Evolutionary conservation across 805 yeast species (phyloP), one percentile per base, ranked within the genome.

Genomic region (Metschnikowia anglica): DNA sequence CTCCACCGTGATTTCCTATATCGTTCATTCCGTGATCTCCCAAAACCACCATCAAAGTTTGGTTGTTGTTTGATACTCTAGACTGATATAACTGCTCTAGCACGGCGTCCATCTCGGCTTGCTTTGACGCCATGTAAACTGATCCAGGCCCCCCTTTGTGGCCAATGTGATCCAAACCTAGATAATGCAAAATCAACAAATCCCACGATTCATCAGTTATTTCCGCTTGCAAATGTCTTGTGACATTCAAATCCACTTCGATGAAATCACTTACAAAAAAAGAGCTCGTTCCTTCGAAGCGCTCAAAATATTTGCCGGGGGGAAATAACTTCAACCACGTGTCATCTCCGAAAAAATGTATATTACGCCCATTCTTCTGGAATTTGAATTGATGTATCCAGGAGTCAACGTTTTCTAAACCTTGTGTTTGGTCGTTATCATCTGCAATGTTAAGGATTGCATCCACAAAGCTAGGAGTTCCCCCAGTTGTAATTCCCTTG

Each of bases 21-120:
- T 89, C 95, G 58, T 89, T 89, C 97, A 90, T 90, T 3, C 97
- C 98, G 61, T 90, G 98, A 55, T 90, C 98, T 0, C 98, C 98
- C 71, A 86, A 66, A 0, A 90, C 77, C 4, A 90, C 77, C 17
- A 91, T 62, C 37, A 93, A 61, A 0, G 96, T 83, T 19, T 62
- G 48, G n/a, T 59, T 51, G 16, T 49, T 53, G 43, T 13, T 58
- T 41, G 18, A 48, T 19, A 25, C 48, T n/a, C 33, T 41, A 26
- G 26, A 54, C 0, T 40, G 28, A 55, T 79, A 87, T 0, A 91
- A 59, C 27, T 66, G 55, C 35, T 71, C 48, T 2, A 90, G 65
- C 1, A 93, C 75, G 0, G 45, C 51, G 59, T 93, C 97, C 96
- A 93, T 88, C 61, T 93, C 99, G 4, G 41, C 44, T 48, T 89